A percentile compares a stretch with the other conserved stretches of the same genome.
phyloP scores from a whole-genome alignment of 2,329 filamentous ascomycete genomes.

The Botrytis deweyae region DNA sequence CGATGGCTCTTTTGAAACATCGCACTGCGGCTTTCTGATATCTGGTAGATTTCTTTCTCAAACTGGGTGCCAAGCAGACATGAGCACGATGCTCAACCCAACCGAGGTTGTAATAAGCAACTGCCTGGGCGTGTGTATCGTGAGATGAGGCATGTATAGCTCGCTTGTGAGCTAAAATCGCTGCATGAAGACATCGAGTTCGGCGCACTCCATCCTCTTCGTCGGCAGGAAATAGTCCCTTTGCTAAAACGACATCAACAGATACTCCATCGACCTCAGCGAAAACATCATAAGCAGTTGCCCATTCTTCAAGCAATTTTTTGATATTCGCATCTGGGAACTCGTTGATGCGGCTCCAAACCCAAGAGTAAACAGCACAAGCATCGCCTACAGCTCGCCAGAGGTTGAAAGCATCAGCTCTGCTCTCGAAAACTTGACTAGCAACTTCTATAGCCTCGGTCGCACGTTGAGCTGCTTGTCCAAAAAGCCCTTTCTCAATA shows the following conservation, averaged over 20 bases:
- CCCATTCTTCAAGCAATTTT: conserved; percentile 56
- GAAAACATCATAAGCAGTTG: conserved; percentile 58
- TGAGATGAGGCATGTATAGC: conserved; percentile 71
- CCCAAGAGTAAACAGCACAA: conserved; percentile 76
- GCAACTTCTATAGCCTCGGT: conserved; percentile 68
- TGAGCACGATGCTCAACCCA: conserved; percentile 90
- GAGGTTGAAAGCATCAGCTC: conserved; percentile 79
- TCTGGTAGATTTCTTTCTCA: conserved; percentile 58
- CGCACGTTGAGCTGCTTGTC: conserved; percentile 73
- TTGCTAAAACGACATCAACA: conserved; percentile 40
- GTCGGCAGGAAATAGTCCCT: conserved; percentile 38
- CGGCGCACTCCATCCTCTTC: conserved; percentile 45
- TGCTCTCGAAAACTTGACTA: conserved; percentile 56
- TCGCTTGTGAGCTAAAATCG: conserved; percentile 83
- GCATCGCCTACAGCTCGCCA: conserved; percentile 94
- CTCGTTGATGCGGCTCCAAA: conserved; percentile 64
- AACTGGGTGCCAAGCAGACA: conserved; percentile 55
- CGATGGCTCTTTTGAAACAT: conserved; percentile 94
- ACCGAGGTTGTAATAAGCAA: conserved; percentile 96
- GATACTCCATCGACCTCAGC: conserved; percentile 67
- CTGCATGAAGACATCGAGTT: conserved; percentile 62
- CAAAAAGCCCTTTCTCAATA: conserved; percentile 81
- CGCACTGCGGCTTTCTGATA: conserved; percentile 80
- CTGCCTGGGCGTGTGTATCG: conserved; percentile 83
- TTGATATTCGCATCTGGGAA: conserved; percentile 62